phyloP scores from a whole-genome alignment of 768 basidiomycete genomes.

The Termitomyces sp. region DNA sequence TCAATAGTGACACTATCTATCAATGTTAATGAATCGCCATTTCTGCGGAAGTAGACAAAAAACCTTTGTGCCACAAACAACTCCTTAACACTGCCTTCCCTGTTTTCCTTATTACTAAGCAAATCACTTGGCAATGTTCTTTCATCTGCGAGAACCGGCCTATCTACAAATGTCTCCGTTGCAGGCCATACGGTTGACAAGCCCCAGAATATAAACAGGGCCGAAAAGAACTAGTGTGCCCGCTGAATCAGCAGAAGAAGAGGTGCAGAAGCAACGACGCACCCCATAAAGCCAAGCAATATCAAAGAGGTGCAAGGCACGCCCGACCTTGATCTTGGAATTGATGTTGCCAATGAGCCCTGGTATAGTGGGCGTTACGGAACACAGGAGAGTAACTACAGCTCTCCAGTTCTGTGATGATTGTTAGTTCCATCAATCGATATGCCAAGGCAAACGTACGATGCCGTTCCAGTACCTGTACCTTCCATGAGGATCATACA shows the following conservation, averaged over 20 bases:
- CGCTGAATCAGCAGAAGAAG: neutral
- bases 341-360: conserved; percentile 78
- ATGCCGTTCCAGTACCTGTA: conserved; percentile 76
- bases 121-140: neutral
- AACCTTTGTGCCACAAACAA: neutral
- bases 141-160: conserved; percentile 25
- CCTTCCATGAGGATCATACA: conserved; percentile 76
- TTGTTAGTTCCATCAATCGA: neutral
- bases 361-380: conserved; percentile 69
- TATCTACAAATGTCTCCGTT: conserved; percentile 34
- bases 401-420: conserved; percentile 74
- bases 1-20: too few relatives aligned
- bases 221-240: conserved; percentile 32
- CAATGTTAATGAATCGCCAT: too few relatives aligned
- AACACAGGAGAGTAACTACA: conserved; percentile 56
- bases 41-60: neutral
- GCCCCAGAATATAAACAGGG: conserved; percentile 27
- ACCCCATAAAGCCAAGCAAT: conserved; percentile 78
- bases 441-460: conserved; percentile 33
- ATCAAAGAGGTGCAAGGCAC: conserved; percentile 53
- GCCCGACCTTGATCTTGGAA: conserved; percentile 54
- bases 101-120: neutral
- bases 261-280: conserved; percentile 19
- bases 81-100: neutral
- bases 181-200: conserved; percentile 38